Percentiles rank a stretch among this genome's conserved stretches.
Conservation (phyloP, 331 rosid genomes). For the Saraca asoca region DNA sequence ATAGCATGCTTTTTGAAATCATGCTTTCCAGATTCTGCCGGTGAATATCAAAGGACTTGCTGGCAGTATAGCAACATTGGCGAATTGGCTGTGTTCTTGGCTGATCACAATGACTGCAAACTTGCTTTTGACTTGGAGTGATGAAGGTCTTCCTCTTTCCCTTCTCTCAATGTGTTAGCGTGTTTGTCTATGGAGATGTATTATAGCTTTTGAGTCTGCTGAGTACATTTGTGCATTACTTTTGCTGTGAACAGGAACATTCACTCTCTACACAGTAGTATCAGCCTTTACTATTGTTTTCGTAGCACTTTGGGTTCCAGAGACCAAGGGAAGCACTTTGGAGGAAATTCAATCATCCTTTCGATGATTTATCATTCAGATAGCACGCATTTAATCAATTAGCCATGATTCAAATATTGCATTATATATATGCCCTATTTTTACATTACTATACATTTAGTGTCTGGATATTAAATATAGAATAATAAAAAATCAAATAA, state of each 20-base stretch:
- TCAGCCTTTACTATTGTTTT: conserved; percentile 54
- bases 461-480: too few species aligned
- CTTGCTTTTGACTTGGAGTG: conserved; percentile 73
- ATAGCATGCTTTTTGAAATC: background rate
- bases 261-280: conserved; percentile 54
- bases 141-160: conserved; percentile 52
- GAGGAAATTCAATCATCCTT: conserved; percentile 81
- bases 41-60: conserved; percentile 75
- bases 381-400: conserved; percentile 10
- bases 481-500: too few species aligned
- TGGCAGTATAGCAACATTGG: conserved; percentile 72
- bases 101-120: conserved; percentile 73
- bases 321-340: conserved; percentile 77
- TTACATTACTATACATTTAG: too few species aligned
- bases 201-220: too few species aligned
- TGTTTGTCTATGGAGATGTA: background rate
- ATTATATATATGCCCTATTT: too few species aligned
- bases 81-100: conserved; percentile 65
- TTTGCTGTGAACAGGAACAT: conserved; percentile 57
- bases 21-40: conserved; percentile 66
- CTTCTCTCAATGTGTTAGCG: background rate
- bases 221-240: conserved; percentile 7
- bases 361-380: conserved; percentile 46
- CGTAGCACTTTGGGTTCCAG: conserved; percentile 61
- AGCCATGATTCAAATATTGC: too few species aligned